A percentile compares a stretch with the other conserved stretches of the same genome.
These are phyloP conservation scores for Talaromyces sp. DNA, from an alignment of 2,329 filamentous ascomycete genomes.

Conservation along the genomic window DNA sequence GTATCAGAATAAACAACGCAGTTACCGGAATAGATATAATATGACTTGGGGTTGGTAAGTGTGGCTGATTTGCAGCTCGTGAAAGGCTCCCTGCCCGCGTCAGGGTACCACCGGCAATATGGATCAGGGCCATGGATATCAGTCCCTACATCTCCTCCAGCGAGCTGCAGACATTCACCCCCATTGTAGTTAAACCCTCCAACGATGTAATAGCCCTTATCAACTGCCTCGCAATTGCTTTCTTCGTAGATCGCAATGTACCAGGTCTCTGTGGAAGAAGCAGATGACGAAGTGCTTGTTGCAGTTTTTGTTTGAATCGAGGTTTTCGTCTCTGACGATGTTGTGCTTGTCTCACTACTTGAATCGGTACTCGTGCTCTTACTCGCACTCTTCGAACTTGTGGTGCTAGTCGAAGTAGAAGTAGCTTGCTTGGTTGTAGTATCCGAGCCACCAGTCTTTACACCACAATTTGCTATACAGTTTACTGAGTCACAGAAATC, in stretches of 20 bases:
- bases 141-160: not conserved
- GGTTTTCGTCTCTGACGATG: not conserved
- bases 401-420: not conserved
- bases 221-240: conserved; percentile 6
- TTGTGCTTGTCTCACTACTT: not conserved
- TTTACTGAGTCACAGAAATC: not conserved
- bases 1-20: conserved; percentile 7
- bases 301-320: not conserved
- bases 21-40: conserved; percentile 6
- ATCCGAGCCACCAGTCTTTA: not conserved
- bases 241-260: conserved; percentile 12
- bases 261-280: not conserved
- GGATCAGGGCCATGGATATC: not conserved
- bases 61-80: conserved; percentile 6
- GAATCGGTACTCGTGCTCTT: not conserved
- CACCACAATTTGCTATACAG: not conserved
- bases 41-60: conserved; percentile 10
- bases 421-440: not conserved
- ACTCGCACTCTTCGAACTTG: not conserved
- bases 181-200: conserved; percentile 4
- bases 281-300: not conserved
- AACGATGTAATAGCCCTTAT: conserved; percentile 14
- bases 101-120: conserved; percentile 5
- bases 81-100: not conserved
- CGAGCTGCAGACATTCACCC: conserved; percentile 5